These are phyloP conservation scores for Naganishia sp. DNA, from an alignment of 1,284 basidiomycete genomes.

Conservation along the genomic window DNA sequence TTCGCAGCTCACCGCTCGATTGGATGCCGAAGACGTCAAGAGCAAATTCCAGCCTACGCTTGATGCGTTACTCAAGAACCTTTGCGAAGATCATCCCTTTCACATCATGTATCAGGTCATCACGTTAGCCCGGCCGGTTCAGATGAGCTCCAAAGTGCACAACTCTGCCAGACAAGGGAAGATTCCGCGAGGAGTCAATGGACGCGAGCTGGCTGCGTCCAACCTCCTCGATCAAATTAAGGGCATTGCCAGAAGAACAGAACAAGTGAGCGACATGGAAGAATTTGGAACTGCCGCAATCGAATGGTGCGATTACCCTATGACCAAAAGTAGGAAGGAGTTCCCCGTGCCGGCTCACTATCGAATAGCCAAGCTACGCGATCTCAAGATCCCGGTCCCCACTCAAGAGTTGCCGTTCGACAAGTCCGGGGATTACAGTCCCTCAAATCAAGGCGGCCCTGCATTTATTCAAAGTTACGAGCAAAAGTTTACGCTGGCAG, in stretches of 20 bases:
- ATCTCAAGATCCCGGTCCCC: constrained; percentile 75
- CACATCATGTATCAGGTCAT: constrained; percentile 90
- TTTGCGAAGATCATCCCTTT: constrained; percentile 89
- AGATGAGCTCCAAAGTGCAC: neutral
- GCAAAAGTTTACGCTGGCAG: constrained; percentile 65
- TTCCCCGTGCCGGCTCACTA: constrained; percentile 32
- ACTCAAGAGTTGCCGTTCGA: constrained; percentile 75
- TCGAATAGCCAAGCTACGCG: constrained; percentile 51
- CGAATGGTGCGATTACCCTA: constrained; percentile 73
- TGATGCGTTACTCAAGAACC: constrained; percentile 67
- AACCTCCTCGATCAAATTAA: constrained; percentile 28
- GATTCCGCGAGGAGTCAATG: constrained; percentile 7
- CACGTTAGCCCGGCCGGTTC: constrained; percentile 56
- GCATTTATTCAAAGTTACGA: constrained; percentile 69
- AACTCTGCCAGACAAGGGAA: constrained; percentile 6
- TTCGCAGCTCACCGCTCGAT: constrained; percentile 86
- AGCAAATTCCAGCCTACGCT: constrained; percentile 65
- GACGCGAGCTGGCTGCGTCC: constrained; percentile 28
- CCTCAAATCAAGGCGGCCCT: constrained; percentile 51
- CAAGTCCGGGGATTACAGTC: constrained; percentile 65
- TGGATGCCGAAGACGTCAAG: constrained; percentile 59
- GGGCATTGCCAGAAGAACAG: constrained; percentile 45
- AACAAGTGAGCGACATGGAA: constrained; percentile 63
- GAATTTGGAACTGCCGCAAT: constrained; percentile 71
- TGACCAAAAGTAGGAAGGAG: constrained; percentile 43